These are phyloP conservation scores for Moricandia moricandioides DNA, from an alignment of 345 rosid genomes.

Conservation along the genomic window DNA sequence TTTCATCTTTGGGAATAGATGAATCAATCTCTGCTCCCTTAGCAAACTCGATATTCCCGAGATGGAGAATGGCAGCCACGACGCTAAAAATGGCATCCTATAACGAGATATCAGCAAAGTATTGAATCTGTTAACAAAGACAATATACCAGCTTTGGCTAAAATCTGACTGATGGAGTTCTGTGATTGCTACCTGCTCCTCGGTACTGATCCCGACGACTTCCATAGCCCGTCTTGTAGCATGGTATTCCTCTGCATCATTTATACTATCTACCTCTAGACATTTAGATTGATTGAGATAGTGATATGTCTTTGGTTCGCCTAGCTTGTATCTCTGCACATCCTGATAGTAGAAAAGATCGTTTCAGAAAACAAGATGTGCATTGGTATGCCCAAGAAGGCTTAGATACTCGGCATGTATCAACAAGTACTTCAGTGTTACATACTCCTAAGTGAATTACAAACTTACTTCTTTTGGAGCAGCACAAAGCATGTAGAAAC, in stretches of 20 bases:
- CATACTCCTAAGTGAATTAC: constrained; percentile 4
- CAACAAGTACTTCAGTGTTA: background rate
- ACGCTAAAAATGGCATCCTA: constrained; percentile 65
- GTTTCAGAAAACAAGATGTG: background rate
- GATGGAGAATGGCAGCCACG: constrained; percentile 95
- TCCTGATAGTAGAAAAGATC: constrained; percentile 49
- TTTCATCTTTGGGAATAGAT: constrained; percentile 87
- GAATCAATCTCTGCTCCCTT: constrained; percentile 90
- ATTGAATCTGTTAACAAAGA: constrained; percentile 3
- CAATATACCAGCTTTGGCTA: background rate
- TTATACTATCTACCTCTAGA: constrained; percentile 72
- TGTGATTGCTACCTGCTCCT: constrained; percentile 67
- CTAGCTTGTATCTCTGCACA: constrained; percentile 66
- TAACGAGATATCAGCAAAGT: constrained; percentile 20
- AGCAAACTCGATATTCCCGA: constrained; percentile 86
- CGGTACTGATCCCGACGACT: constrained; percentile 78
- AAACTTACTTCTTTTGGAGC: constrained; percentile 86
- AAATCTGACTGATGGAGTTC: background rate
- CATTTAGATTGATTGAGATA: constrained; percentile 96
- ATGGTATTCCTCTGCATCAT: constrained; percentile 83
- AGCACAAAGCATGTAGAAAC: constrained; percentile 99
- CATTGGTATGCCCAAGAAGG: background rate
- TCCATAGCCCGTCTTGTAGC: constrained; percentile 96
- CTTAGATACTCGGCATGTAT: background rate
- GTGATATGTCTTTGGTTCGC: constrained; percentile 77